Base-by-base conservation (phyloP, 2,329 filamentous ascomycete species). In the Plectosphaerella cucumerina region DNA sequence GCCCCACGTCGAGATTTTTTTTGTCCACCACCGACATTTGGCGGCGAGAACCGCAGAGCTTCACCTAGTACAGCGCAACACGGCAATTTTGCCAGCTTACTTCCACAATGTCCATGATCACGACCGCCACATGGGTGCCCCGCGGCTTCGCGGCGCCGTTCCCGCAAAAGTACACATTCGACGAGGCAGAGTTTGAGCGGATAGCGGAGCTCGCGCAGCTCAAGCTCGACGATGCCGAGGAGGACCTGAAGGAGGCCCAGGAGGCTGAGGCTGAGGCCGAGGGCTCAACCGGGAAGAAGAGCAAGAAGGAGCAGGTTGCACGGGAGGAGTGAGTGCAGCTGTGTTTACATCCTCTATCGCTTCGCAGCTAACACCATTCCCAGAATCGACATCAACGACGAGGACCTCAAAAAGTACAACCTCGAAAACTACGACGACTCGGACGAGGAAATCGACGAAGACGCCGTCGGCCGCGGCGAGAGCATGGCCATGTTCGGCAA, bases 401-500 rank as follows among this genome's bases (percentile, higher is more conserved):
- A 95, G 59, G 92, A 96, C 66, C 78, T 99, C 47, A 94, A 93
- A 70, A 91, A 99, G 70, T 99, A 97, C 71, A 87, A 99, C 65
- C 80, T 99, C 50, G 93, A 97, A 57, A 85, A 96, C 69, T 99
- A 99, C 68, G 94, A 99, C 62, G 88, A 94, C 59, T 89, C 94
- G 44, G 82, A 85, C 8, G 78, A 81, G 14, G 78, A 81, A 2
- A 15, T 17, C 35, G 82, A 89, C 15, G 68, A 64, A 17, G 64
- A 66, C 23, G 58, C 60, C 31, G 53, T 75, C 18, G 76, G 75
- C 20, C 70, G 71, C 17, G 84, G 81, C 47, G 86, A 90, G 62
- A 81, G 86, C 49, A 86, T 94, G 79, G 87, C 86, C 61, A 96
- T 97, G 82, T 97, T 99, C 66, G 91, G 92, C 64, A 97, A 97